Base-by-base conservation (phyloP, 257 asterid genomes). In the Solanum verrucosum region DNA sequence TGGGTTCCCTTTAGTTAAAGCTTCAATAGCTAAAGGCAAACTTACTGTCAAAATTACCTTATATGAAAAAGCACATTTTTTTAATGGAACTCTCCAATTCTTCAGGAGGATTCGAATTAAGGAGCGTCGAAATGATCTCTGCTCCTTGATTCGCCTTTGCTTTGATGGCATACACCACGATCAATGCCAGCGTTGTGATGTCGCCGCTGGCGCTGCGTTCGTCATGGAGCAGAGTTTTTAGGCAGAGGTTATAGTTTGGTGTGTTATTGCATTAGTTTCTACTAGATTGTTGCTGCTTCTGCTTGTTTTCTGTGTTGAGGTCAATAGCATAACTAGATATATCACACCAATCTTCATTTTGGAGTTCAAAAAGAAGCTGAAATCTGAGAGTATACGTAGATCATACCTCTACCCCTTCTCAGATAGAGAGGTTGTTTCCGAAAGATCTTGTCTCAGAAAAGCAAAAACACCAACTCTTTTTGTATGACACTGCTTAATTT, bases 191-290 rank as follows among this genome's bases (percentile, higher is more conserved):
- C 21, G 73, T 88, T 2, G 87, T 73, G 13, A 88, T 33, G 67
- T 87, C 88, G 0, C 93, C 87, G 81, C 84, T 20, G 88, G 90
- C 70, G 92, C 91, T 91, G 71, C 37, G 16, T 1, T 92, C 91
- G 52, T 74, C 74, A 14, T 86, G 90, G n/a, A 23, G 70, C 87
- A 92, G 90, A 56, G 88, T 92, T 89, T 90, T 38, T 88, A 92
- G 6, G 92, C 97, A 93, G 52, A 95, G 98, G 3, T 89, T 77
- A 90, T 93, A 95, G 85, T 94, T 89, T 21, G 94, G 93, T 77
- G 96, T 93, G 89, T 84, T 88, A 60, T 18, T 88, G 89, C 98
- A 95, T 8, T n/a, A n/a, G n/a, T n/a, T n/a, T n/a, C n/a, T n/a
- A n/a, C n/a, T n/a, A n/a, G n/a, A n/a, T n/a, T n/a, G n/a, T n/a